Evolutionary conservation across 1,284 basidiomycete genomes (phyloP).

Genomic region (Moesziomyces globuligerus): DNA sequence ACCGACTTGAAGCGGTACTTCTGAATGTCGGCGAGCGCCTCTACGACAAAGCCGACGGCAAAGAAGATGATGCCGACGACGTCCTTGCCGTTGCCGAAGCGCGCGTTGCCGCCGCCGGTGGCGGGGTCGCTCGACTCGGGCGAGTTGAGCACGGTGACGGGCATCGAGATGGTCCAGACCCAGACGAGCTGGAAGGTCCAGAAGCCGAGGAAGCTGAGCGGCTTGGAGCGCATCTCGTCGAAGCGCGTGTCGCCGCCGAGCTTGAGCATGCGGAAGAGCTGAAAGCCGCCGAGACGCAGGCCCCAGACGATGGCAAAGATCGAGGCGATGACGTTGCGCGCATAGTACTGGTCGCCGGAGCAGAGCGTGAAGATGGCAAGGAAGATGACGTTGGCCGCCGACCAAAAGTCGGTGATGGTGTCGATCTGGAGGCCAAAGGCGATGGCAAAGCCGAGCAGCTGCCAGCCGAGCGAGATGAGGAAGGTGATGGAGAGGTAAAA

Average conservation of each 20-base stretch:
- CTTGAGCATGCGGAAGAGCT: slow-evolving; percentile 63
- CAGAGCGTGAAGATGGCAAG: slow-evolving; percentile 67
- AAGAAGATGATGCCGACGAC: slow-evolving; percentile 78
- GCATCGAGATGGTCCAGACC: slow-evolving; percentile 56
- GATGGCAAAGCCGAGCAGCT: slow-evolving; percentile 76
- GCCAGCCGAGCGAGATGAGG: slow-evolving; percentile 76
- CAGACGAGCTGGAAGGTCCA: slow-evolving; percentile 60
- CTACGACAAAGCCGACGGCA: slow-evolving; percentile 74
- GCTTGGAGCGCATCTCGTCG: slow-evolving; percentile 63
- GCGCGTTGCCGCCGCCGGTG: slow-evolving; percentile 36
- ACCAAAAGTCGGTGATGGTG: slow-evolving; percentile 64
- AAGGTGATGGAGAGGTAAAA: slow-evolving; percentile 77
- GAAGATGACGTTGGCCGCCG: slow-evolving; percentile 57
- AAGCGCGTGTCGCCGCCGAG: slow-evolving; percentile 63
- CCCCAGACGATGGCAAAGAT: slow-evolving; percentile 72
- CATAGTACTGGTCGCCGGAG: slow-evolving; percentile 70
- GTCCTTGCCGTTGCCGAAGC: slow-evolving; percentile 70
- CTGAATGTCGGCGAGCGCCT: slow-evolving; percentile 75
- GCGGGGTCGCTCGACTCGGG: slow-evolving; percentile 46
- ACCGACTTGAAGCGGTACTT: slow-evolving; percentile 69
- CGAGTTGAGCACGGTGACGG: slow-evolving; percentile 57
- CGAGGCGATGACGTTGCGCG: slow-evolving; percentile 73
- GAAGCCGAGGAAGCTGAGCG: slow-evolving; percentile 45
- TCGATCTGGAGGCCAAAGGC: slow-evolving; percentile 62
- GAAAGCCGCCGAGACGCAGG: slow-evolving; percentile 58